Evolutionary conservation across 129 eudicot genomes (phyloP).

Genomic region (Kitagawia praeruptora): DNA sequence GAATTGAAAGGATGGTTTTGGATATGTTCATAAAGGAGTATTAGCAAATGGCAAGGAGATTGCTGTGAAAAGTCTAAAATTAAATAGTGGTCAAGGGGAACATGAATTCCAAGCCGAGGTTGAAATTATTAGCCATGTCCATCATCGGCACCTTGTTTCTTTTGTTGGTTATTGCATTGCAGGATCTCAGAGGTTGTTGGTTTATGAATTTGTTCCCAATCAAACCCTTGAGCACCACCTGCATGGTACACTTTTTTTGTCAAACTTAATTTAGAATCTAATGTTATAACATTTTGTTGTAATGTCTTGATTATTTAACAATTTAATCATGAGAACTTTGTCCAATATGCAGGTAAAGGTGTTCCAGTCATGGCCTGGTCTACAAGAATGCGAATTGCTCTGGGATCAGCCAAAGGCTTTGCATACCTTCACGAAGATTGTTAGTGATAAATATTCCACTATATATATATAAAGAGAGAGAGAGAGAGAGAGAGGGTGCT

Average conservation of each 20-base stretch:
- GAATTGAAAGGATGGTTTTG: conserved; percentile 82
- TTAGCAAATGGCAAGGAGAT: conserved; percentile 59
- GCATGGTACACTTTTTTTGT: conserved; percentile 37
- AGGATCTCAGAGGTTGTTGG: conserved; percentile 57
- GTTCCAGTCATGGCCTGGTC: conserved; percentile 37
- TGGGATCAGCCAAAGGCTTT: conserved; percentile 78
- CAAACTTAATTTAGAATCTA: neutral
- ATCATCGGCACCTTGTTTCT: conserved; percentile 67
- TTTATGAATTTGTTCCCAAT: conserved; percentile 61
- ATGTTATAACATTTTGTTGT: neutral
- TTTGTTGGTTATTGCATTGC: conserved; percentile 76
- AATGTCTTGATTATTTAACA: neutral
- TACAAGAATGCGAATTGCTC: conserved; percentile 50
- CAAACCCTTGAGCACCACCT: conserved; percentile 62
- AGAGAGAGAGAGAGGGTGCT: neutral
- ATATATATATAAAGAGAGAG: too few species aligned
- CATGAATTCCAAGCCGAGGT: conserved; percentile 79
- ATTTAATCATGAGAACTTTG: neutral
- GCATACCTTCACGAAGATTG: conserved; percentile 90
- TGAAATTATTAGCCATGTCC: conserved; percentile 63
- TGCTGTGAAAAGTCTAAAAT: conserved; percentile 65
- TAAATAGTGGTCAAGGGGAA: conserved; percentile 72
- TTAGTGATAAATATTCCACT: conserved; percentile 19
- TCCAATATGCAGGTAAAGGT: conserved; percentile 29
- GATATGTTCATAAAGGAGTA: conserved; percentile 70